Evolutionary conservation across 768 basidiomycete genomes (phyloP), one percentile per base, ranked within the genome.

Genomic region (Mycena leptocephala): DNA sequence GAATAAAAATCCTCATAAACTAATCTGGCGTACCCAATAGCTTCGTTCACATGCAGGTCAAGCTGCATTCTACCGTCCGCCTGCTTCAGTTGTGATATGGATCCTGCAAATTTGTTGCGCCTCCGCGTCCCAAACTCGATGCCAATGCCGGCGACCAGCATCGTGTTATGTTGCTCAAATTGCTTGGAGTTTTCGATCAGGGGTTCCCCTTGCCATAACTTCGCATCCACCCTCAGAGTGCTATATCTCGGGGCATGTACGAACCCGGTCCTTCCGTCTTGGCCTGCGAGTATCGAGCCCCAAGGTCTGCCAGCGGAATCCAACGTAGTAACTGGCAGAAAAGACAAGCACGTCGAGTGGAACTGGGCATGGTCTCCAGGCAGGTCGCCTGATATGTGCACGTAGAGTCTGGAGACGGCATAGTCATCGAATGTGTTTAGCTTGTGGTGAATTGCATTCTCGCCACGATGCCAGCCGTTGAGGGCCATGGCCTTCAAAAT

Each of bases 71-170:
- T 68, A 24, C 76, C 76, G 1, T 82, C 86, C 6, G 80, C 64
- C 63, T 82, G 77, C 32, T 82, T 79, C 14, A 87, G 77, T 24
- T 82, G 85, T 2, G 82, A 80, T 18, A 91, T 82, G 20, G 80
- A 78, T 5, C 93, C 93, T 0, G 91, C 90, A 72, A 93, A 90
- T 81, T 93, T 93, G 78, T 93, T 93, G 78, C 93, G 86, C 77
- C 92, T 81, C 37, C 93, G 83, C 2, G 92, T 92, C 20, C 86
- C 82, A 48, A 91, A 87, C 74, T 93, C 91, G 20, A 93, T 88
- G 5, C 92, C 93, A 43, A 93, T 88, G 0, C 93, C 92, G 7
- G 91, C 91, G 16, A 90, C 83, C 6, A 92, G 81, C 70, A 83
- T 82, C 3, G 79, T 76, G 33, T 78, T 81, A 18, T 79, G 76